These are phyloP conservation scores for Eruca vesicaria DNA, from an alignment of 441 rosid species.

Conservation along the genomic window DNA sequence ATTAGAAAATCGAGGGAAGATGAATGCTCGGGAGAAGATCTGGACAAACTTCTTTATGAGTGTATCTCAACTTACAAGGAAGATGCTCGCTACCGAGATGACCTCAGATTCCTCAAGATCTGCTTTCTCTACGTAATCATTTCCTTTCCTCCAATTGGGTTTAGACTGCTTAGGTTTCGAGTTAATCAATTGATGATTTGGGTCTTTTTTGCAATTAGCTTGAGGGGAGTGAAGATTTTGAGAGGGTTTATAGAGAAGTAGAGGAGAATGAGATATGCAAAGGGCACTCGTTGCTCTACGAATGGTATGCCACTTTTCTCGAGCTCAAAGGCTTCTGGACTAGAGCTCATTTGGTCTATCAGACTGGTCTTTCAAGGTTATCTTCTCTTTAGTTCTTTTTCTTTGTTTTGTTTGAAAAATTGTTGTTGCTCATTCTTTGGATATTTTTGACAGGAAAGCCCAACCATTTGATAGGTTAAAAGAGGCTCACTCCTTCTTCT, in stretches of 20 bases:
- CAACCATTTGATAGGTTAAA: slow-evolving; percentile 66
- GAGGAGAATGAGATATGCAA: slow-evolving; percentile 52
- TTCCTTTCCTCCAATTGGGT: not conserved
- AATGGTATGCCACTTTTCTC: slow-evolving; percentile 71
- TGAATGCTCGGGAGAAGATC: slow-evolving; percentile 37
- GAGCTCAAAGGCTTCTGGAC: slow-evolving; percentile 74
- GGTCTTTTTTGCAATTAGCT: slow-evolving; percentile 37
- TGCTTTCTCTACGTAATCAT: slow-evolving; percentile 79
- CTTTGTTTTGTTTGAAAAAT: not conserved
- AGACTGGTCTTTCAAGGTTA: slow-evolving; percentile 70
- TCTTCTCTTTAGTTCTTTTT: not conserved
- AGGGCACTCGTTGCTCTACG: slow-evolving; percentile 58
- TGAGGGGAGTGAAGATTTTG: slow-evolving; percentile 60
- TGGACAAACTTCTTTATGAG: slow-evolving; percentile 46
- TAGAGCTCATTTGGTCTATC: slow-evolving; percentile 64
- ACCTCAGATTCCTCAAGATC: slow-evolving; percentile 88
- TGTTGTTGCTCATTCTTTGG: slow-evolving; percentile 8
- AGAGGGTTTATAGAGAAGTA: slow-evolving; percentile 54
- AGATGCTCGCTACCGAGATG: slow-evolving; percentile 53
- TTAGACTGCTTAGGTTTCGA: not conserved
- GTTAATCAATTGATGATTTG: not conserved
- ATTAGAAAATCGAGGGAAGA: slow-evolving; percentile 46
- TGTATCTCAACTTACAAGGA: slow-evolving; percentile 61
- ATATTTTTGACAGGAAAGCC: slow-evolving; percentile 52
- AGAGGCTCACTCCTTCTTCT: slow-evolving; percentile 55